These are phyloP conservation scores for Fraxinus platypoda DNA, from an alignment of 305 asterid species.

Conservation along the genomic window DNA sequence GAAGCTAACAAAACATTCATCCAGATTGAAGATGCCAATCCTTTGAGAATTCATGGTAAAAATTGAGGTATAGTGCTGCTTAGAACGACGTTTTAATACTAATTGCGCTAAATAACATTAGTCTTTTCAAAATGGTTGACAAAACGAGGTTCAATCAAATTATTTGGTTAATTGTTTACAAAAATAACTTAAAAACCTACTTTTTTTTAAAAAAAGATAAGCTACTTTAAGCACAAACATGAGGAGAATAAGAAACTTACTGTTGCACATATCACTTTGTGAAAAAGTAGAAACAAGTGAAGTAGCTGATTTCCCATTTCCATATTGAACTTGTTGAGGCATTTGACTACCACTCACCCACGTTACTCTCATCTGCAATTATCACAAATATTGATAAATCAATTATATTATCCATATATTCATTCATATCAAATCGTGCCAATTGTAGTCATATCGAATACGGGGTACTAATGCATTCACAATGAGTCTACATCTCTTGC, in stretches of 20 bases:
- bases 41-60: not conserved
- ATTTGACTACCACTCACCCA: slow-evolving; percentile 86
- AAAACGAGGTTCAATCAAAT: not conserved
- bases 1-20: not conserved
- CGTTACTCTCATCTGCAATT: slow-evolving; percentile 61
- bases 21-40: not conserved
- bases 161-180: not conserved
- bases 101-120: not conserved
- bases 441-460: not conserved
- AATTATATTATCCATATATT: not conserved
- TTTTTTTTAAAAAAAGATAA: not conserved
- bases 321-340: slow-evolving; percentile 65
- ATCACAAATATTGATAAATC: not conserved
- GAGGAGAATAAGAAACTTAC: slow-evolving; percentile 33
- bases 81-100: too few relatives aligned
- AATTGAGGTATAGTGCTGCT: not conserved
- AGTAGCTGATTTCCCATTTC: slow-evolving; percentile 33
- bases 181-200: too few relatives aligned
- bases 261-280: slow-evolving; percentile 62
- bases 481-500: not conserved
- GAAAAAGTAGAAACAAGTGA: slow-evolving; percentile 67
- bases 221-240: not conserved
- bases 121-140: not conserved
- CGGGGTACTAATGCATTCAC: not conserved
- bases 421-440: not conserved